Evolutionary conservation across 139 green algal genomes (phyloP).

Genomic region (Pseudopediastrum boryanum): DNA sequence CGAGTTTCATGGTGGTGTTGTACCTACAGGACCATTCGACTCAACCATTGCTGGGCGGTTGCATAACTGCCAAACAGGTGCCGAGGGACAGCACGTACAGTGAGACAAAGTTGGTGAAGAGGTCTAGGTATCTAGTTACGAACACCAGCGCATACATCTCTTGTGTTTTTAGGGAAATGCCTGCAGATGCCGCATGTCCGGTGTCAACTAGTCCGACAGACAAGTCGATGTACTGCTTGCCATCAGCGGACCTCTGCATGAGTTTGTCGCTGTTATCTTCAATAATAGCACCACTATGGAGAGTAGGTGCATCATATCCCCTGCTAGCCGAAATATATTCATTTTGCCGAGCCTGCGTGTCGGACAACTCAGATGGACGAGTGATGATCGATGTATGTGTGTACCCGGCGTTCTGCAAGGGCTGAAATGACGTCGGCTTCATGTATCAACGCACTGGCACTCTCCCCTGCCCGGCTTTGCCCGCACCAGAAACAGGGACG

Average conservation of each 20-base stretch:
- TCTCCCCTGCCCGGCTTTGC: too few species aligned
- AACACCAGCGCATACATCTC: slow-evolving; percentile 98
- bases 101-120: slow-evolving; percentile 93
- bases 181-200: slow-evolving; percentile 54
- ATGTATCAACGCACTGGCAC: too few species aligned
- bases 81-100: slow-evolving; percentile 65
- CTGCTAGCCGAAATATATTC: slow-evolving; percentile 93
- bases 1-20: slow-evolving; percentile 98
- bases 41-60: background rate
- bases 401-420: too few species aligned
- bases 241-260: slow-evolving; percentile 82
- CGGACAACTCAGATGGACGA: too few species aligned
- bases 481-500: too few species aligned
- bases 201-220: background rate
- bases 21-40: slow-evolving; percentile 72
- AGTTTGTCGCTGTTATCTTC: slow-evolving; percentile 94
- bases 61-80: background rate
- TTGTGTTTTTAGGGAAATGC: slow-evolving; percentile 97
- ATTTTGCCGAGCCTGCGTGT: slow-evolving; percentile 75
- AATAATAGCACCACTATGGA: slow-evolving; percentile 94
- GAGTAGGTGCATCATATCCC: slow-evolving; percentile 96
- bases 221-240: background rate
- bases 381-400: too few species aligned
- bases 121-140: slow-evolving; percentile 93
- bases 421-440: too few species aligned